Evolutionary conservation across 305 asterid genomes (phyloP).

Genomic region (Solanum aculeatissimum): DNA sequence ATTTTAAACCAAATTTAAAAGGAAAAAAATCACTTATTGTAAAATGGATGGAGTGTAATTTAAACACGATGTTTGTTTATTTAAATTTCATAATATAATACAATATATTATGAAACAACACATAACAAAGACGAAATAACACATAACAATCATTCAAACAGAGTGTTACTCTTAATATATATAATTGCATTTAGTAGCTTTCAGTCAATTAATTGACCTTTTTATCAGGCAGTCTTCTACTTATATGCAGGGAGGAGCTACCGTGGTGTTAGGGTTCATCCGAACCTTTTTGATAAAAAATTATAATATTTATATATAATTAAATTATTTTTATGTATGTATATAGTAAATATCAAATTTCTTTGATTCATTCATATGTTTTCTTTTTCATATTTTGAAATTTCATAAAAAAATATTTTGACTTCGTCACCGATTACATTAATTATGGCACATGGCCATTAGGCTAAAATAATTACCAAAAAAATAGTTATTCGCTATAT

Average conservation of each 20-base stretch:
- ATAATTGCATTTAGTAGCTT: neutral
- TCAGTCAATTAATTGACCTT: neutral
- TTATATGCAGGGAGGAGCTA: neutral
- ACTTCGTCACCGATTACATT: fast-evolving
- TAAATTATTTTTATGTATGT: neutral
- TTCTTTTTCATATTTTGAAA: neutral
- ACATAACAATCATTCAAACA: fast-evolving
- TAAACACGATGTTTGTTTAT: no score
- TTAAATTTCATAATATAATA: no score
- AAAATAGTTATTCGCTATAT: no score
- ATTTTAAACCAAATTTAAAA: no score
- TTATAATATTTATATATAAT: neutral
- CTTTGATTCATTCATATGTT: fast-evolving
- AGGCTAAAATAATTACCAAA: no score
- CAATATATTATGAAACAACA: neutral
- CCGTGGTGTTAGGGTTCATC: neutral
- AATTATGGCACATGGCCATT: neutral
- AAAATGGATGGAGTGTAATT: no score
- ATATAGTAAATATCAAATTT: fast-evolving
- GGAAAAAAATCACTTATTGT: no score
- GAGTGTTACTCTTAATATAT: neutral
- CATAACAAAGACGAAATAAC: no score
- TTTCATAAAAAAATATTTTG: fast-evolving
- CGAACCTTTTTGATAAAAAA: neutral
- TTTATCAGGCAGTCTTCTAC: neutral